A percentile compares a stretch with the other conserved stretches of the same genome.
phyloP scores from a whole-genome alignment of 768 basidiomycete genomes.

The Dentipellis fragilis region DNA sequence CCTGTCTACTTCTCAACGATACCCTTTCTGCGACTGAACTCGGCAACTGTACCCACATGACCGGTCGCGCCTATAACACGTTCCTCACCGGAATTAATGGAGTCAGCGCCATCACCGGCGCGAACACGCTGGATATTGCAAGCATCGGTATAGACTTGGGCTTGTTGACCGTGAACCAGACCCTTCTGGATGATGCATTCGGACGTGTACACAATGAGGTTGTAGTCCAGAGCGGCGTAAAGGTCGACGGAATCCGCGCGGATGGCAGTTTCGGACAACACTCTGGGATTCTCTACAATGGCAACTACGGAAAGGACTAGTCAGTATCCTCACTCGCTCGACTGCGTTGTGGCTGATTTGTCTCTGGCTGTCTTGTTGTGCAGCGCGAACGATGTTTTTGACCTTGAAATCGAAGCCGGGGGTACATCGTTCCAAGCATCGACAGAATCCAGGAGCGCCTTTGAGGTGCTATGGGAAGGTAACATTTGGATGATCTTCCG shows the following conservation, averaged over 20 bases:
- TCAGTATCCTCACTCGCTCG: slow-evolving; percentile 12
- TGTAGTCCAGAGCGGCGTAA: slow-evolving; percentile 31
- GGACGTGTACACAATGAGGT: slow-evolving; percentile 39
- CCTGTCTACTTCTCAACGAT: slow-evolving; percentile 44
- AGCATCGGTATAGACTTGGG: slow-evolving; percentile 48
- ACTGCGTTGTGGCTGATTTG: neutral
- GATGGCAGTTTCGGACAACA: slow-evolving; percentile 37
- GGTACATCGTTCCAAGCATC: slow-evolving; percentile 43
- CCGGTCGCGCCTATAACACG: slow-evolving; percentile 37
- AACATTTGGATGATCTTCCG: slow-evolving; percentile 57
- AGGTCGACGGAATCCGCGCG: slow-evolving; percentile 46
- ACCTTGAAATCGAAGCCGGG: slow-evolving; percentile 47
- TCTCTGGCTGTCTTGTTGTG: neutral
- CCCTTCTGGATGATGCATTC: slow-evolving; percentile 42
- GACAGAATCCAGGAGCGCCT: slow-evolving; percentile 26
- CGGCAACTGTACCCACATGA: slow-evolving; percentile 39
- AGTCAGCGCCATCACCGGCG: slow-evolving; percentile 38
- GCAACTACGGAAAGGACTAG: slow-evolving; percentile 51
- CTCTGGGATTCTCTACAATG: slow-evolving; percentile 55
- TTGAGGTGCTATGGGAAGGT: slow-evolving; percentile 43
- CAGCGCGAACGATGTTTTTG: slow-evolving; percentile 48
- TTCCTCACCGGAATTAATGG: slow-evolving; percentile 29
- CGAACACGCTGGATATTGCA: slow-evolving; percentile 53
- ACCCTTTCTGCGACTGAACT: slow-evolving; percentile 34
- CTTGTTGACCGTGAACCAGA: slow-evolving; percentile 28